Percentiles rank a stretch among this genome's conserved stretches.
phyloP scores from a whole-genome alignment of 2,329 filamentous ascomycete genomes.

The Colletotrichum sp. region DNA sequence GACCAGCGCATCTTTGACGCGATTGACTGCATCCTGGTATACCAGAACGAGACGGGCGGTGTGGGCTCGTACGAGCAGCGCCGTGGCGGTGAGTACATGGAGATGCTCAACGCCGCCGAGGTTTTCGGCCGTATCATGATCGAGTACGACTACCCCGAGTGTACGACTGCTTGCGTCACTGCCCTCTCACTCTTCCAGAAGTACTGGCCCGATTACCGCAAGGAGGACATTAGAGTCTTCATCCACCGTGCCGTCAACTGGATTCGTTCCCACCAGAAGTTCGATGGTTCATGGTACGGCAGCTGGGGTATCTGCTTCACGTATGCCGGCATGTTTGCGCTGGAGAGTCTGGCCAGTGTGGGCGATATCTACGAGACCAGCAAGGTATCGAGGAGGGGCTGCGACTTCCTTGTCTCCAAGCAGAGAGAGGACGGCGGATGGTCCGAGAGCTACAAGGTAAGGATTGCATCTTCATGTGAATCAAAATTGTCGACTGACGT shows the following conservation, averaged over 20 bases:
- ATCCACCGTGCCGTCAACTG: slow-evolving; percentile 78
- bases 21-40: slow-evolving; percentile 87
- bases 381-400: slow-evolving; percentile 73
- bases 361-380: slow-evolving; percentile 84
- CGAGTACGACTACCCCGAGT: slow-evolving; percentile 97
- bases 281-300: slow-evolving; percentile 96
- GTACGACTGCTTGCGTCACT: slow-evolving; percentile 93
- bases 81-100: slow-evolving; percentile 77
- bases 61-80: slow-evolving; percentile 90
- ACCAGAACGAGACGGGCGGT: slow-evolving; percentile 87
- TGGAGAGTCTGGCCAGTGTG: slow-evolving; percentile 82
- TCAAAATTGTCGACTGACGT: slow-evolving; percentile 4
- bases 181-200: slow-evolving; percentile 82
- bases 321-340: slow-evolving; percentile 94
- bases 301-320: slow-evolving; percentile 99
- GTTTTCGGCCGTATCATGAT: slow-evolving; percentile 98
- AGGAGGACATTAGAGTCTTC: slow-evolving; percentile 75
- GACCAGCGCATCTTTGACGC: slow-evolving; percentile 84
- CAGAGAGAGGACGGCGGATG: slow-evolving; percentile 92
- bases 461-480: slow-evolving; percentile 9
- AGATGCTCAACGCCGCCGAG: slow-evolving; percentile 92
- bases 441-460: slow-evolving; percentile 88
- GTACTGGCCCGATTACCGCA: slow-evolving; percentile 81
- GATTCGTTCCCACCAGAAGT: slow-evolving; percentile 79
- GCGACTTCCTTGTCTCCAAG: slow-evolving; percentile 83